Percentiles rank a stretch among this genome's conserved stretches.
Evolutionary conservation across 495 filamentous ascomycete genomes (phyloP).

Genomic region (Astrothelium macrocarpum): DNA sequence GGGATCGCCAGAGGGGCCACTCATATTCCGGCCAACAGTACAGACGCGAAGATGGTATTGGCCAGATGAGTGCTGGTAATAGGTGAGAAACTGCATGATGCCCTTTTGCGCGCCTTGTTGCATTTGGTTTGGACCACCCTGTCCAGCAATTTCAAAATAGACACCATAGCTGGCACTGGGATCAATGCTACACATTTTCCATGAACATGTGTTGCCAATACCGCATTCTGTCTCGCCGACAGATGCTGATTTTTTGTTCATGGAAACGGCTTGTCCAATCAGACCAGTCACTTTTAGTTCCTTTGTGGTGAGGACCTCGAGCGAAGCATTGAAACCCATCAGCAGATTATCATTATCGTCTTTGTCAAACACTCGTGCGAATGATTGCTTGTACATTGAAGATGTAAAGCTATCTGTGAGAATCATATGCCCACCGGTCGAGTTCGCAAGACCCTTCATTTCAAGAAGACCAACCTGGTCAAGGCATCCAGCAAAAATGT

Average conservation of each 20-base stretch:
- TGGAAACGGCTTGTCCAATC: conserved; percentile 90
- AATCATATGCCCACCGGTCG: conserved; percentile 96
- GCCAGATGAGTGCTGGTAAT: conserved; percentile 95
- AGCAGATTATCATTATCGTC: conserved; percentile 87
- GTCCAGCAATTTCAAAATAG: conserved; percentile 96
- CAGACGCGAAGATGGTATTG: conserved; percentile 94
- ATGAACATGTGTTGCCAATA: conserved; percentile 97
- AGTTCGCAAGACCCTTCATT: conserved; percentile 97
- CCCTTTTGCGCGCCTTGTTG: conserved; percentile 82
- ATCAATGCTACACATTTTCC: conserved; percentile 99
- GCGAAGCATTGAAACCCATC: conserved; percentile 97
- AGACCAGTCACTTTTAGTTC: conserved; percentile 97
- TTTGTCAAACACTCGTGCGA: conserved; percentile 94
- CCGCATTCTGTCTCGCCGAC: conserved; percentile 98
- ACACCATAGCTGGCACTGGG: conserved; percentile 87
- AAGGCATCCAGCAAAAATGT: conserved; percentile 96
- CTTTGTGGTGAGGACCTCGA: conserved; percentile 95
- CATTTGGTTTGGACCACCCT: conserved; percentile 78
- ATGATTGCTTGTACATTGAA: conserved; percentile 99
- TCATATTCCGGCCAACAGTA: conserved; percentile 83
- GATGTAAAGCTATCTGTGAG: conserved; percentile 98
- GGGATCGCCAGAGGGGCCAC: conserved; percentile 93
- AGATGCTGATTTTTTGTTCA: conserved; percentile 96
- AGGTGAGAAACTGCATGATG: conserved; percentile 97
- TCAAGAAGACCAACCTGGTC: conserved; percentile 97